Conservation (phyloP, 345 rosid species). For the Camelina hispida region DNA sequence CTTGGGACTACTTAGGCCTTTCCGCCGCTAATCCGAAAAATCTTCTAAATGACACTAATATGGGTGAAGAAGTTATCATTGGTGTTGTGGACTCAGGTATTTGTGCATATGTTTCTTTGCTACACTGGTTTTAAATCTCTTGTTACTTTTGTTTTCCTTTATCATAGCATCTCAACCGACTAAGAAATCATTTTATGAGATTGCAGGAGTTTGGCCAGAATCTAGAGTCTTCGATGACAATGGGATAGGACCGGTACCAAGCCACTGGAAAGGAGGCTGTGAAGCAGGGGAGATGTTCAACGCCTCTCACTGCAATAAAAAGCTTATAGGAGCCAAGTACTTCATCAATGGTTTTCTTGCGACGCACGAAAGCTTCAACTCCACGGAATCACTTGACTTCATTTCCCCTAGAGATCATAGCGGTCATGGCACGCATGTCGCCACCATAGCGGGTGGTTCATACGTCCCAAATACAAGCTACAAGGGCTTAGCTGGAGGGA, state of each 20-base stretch:
- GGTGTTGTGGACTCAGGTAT: constrained; percentile 48
- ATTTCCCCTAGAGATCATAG: constrained; percentile 56
- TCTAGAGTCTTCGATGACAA: constrained; percentile 35
- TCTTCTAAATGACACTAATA: constrained; percentile 34
- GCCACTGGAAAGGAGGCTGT: constrained; percentile 43
- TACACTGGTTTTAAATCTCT: neutral
- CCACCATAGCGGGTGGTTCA: constrained; percentile 56
- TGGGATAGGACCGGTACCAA: constrained; percentile 33
- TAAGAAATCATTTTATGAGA: neutral
- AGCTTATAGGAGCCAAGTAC: constrained; percentile 63
- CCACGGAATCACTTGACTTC: constrained; percentile 44
- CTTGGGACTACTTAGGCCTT: constrained; percentile 58
- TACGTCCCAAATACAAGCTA: constrained; percentile 48
- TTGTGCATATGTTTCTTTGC: neutral
- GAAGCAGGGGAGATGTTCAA: constrained; percentile 37
- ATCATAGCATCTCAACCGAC: neutral
- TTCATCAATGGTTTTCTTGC: constrained; percentile 52
- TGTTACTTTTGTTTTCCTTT: constrained; percentile 1
- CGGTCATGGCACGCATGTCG: constrained; percentile 65
- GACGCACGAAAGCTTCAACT: constrained; percentile 38
- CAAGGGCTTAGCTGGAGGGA: constrained; percentile 55
- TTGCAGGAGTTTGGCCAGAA: constrained; percentile 41
- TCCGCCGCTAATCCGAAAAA: constrained; percentile 37
- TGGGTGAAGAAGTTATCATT: constrained; percentile 44
- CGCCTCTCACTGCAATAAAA: constrained; percentile 51